A percentile compares a stretch with the other conserved stretches of the same genome.
Conservation (phyloP, 306 rosid species). For the Fragaria ananassa region DNA sequence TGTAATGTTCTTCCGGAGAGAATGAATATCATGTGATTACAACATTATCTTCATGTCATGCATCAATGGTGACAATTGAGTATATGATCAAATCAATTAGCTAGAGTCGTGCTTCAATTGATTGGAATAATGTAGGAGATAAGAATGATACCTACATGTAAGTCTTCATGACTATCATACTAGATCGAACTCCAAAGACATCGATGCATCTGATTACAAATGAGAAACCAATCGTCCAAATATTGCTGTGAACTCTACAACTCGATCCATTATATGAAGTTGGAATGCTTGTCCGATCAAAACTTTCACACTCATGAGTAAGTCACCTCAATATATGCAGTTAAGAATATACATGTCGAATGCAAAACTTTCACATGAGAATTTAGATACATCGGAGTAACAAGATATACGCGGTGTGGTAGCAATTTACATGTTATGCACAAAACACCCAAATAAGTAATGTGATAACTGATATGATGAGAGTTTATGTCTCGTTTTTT, state of each 20-base stretch:
- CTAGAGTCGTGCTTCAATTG: not conserved
- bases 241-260: too few species aligned
- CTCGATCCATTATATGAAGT: too few species aligned
- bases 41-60: not conserved
- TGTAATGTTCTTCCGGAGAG: not conserved
- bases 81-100: not conserved
- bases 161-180: not conserved
- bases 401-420: not conserved
- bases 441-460: not conserved
- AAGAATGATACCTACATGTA: not conserved
- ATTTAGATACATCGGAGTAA: not conserved
- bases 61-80: not conserved
- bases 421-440: not conserved
- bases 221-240: too few species aligned
- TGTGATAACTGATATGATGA: not conserved
- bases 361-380: not conserved
- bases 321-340: not conserved
- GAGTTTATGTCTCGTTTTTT: not conserved
- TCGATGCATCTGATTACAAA: not conserved
- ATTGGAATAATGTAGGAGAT: not conserved
- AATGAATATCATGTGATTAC: not conserved
- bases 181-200: not conserved
- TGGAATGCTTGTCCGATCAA: too few species aligned
- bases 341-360: not conserved
- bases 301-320: not conserved